A percentile compares a stretch with the other conserved stretches of the same genome.
Evolutionary conservation across 2,329 filamentous ascomycete species (phyloP).

Genomic region (Colletotrichum lupini): DNA sequence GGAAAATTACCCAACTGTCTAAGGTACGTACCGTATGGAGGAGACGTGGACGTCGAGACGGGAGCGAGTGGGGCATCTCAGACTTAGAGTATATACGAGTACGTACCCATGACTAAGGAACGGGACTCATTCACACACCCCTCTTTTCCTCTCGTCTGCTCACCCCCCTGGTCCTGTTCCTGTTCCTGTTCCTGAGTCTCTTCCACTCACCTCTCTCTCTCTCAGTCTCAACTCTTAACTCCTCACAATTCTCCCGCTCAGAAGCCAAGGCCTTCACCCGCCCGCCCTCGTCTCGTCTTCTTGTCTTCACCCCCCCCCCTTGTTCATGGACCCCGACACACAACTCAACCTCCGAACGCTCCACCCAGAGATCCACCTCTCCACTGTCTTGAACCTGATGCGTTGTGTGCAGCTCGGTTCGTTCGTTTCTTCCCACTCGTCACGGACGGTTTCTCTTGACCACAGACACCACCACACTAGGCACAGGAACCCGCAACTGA

Average conservation of each 20-base stretch:
- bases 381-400: conserved; percentile 21
- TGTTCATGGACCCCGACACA: conserved; percentile 16
- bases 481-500: conserved; percentile 3
- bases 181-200: conserved; percentile 4
- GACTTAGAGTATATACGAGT: background rate
- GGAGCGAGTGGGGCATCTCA: background rate
- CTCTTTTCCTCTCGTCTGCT: background rate
- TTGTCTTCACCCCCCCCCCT: background rate
- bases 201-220: background rate
- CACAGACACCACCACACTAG: conserved; percentile 16
- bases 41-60: background rate
- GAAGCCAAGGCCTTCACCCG: background rate
- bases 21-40: background rate
- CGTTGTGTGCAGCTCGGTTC: conserved; percentile 16
- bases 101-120: background rate
- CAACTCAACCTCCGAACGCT: conserved; percentile 28
- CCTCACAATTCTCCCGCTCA: background rate
- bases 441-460: conserved; percentile 18
- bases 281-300: background rate
- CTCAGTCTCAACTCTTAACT: background rate
- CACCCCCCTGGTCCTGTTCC: background rate
- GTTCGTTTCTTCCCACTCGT: conserved; percentile 24
- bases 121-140: background rate
- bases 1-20: too few species aligned
- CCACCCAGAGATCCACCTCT: conserved; percentile 7